phyloP scores from a whole-genome alignment of 2,329 filamentous ascomycete genomes.

The Curvularia lunata region DNA sequence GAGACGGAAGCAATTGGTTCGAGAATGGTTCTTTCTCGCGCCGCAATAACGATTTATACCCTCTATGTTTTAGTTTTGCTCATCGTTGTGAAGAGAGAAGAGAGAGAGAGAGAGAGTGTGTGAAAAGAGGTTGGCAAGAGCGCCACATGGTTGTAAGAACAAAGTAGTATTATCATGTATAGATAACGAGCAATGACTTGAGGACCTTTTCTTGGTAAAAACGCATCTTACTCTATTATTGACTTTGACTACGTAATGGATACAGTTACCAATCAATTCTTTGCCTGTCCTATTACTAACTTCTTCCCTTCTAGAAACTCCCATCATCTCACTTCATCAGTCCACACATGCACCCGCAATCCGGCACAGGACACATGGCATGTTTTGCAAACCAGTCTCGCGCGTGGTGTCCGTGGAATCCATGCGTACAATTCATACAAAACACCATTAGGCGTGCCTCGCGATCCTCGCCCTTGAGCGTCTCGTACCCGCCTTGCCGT shows the following conservation, averaged over 20 bases:
- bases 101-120: not conserved
- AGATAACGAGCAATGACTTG: not conserved
- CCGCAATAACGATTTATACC: conserved; percentile 30
- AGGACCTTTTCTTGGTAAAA: not conserved
- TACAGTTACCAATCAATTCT: not conserved
- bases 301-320: too few species aligned
- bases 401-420: conserved; percentile 68
- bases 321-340: conserved; percentile 38
- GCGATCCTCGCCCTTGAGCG: conserved; percentile 51
- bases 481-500: conserved; percentile 47
- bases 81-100: not conserved
- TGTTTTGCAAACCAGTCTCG: conserved; percentile 65
- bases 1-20: conserved; percentile 12
- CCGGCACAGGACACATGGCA: conserved; percentile 61
- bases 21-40: conserved; percentile 3
- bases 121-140: too few species aligned
- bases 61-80: conserved; percentile 16
- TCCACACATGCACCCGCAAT: conserved; percentile 62
- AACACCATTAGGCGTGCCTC: conserved; percentile 65
- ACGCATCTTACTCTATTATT: not conserved
- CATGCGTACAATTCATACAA: conserved; percentile 68
- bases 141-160: not conserved
- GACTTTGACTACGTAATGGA: not conserved
- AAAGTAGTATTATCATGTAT: not conserved
- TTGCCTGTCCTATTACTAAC: not conserved